Conservation (phyloP, 2,329 filamentous ascomycete genomes). For the Colletotrichum sublineola region DNA sequence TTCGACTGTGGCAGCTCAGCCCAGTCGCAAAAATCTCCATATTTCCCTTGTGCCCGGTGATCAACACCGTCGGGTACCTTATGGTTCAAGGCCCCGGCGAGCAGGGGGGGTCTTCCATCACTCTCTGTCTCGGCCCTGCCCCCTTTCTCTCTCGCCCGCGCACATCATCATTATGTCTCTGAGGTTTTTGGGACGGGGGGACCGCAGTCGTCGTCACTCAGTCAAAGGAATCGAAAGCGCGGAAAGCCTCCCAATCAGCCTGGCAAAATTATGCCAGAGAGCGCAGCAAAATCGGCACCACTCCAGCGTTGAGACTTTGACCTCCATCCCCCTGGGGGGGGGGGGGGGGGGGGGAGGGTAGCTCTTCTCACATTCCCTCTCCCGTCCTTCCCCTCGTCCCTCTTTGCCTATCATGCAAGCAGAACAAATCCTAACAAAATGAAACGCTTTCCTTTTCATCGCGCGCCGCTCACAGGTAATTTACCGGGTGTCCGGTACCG, state of each 20-base stretch:
- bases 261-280: constrained; percentile 10
- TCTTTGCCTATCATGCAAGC: too few relatives aligned
- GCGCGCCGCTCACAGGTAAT: constrained; percentile 23
- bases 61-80: constrained; percentile 24
- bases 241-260: constrained; percentile 1
- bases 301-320: constrained; percentile 15
- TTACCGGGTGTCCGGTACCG: constrained; percentile 38
- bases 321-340: neutral
- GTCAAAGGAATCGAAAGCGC: constrained; percentile 7
- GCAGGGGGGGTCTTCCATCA: neutral
- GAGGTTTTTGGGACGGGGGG: constrained; percentile 3
- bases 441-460: constrained; percentile 16
- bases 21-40: constrained; percentile 17
- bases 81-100: constrained; percentile 11
- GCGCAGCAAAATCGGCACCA: constrained; percentile 9
- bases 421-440: constrained; percentile 9
- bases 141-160: neutral
- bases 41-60: neutral
- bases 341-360: neutral
- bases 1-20: constrained; percentile 39
- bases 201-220: constrained; percentile 5
- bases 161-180: neutral
- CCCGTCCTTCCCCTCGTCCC: neutral
- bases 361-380: neutral
- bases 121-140: constrained; percentile 20